A percentile compares a stretch with the other conserved stretches of the same genome.
Evolutionary conservation across 2,329 filamentous ascomycete species (phyloP).

Genomic region (Calonectria honghensis): DNA sequence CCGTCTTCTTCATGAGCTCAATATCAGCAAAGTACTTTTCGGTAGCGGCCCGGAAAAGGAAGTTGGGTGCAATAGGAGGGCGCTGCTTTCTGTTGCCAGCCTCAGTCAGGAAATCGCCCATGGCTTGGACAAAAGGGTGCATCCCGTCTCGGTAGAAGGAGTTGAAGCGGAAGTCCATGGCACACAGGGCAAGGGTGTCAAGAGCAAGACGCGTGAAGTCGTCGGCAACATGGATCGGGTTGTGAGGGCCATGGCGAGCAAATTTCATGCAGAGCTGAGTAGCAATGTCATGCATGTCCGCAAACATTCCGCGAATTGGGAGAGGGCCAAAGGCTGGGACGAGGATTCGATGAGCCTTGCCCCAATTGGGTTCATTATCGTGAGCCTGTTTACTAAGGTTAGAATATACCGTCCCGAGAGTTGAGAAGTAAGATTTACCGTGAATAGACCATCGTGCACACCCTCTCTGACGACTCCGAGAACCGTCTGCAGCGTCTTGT

Average conservation of each 20-base stretch:
- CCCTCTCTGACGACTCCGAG: slow-evolving; percentile 76
- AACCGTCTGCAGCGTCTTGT: slow-evolving; percentile 71
- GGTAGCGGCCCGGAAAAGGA: slow-evolving; percentile 69
- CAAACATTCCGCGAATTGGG: slow-evolving; percentile 80
- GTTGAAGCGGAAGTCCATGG: slow-evolving; percentile 85
- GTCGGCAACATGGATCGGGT: slow-evolving; percentile 76
- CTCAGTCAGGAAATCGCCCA: slow-evolving; percentile 78
- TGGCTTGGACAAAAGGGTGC: slow-evolving; percentile 82
- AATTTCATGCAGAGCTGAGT: slow-evolving; percentile 80
- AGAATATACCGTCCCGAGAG: neutral
- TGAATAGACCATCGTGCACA: slow-evolving; percentile 80
- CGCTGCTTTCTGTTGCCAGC: slow-evolving; percentile 69
- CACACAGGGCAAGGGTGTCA: slow-evolving; percentile 82
- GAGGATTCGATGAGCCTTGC: slow-evolving; percentile 78
- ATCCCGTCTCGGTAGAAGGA: slow-evolving; percentile 81
- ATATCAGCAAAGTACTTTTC: slow-evolving; percentile 74
- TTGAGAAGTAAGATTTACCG: slow-evolving; percentile 61
- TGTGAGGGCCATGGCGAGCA: slow-evolving; percentile 76
- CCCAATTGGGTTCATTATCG: slow-evolving; percentile 77
- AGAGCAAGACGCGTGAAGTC: slow-evolving; percentile 84
- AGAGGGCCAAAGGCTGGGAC: slow-evolving; percentile 83
- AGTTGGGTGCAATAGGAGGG: slow-evolving; percentile 66
- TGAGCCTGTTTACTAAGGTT: slow-evolving; percentile 60
- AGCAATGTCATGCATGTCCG: slow-evolving; percentile 81
- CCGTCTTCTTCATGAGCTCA: slow-evolving; percentile 71